Evolutionary conservation across 331 rosid species (phyloP).

Genomic region (Malus hybrid): DNA sequence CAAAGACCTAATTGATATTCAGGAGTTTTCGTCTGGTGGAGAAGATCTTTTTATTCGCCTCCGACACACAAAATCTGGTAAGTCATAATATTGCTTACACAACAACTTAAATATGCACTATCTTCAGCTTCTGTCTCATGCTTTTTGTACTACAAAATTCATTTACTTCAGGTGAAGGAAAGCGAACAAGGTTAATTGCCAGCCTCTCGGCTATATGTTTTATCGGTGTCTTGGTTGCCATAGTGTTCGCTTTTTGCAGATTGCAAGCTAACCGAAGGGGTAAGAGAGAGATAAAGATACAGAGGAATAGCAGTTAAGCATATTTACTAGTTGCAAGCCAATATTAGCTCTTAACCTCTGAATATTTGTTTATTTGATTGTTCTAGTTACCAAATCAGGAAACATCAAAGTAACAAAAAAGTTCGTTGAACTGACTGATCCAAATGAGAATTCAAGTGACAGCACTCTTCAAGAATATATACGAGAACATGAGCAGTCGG

Average conservation of each 20-base stretch:
- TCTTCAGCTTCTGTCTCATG: neutral
- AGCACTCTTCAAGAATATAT: neutral
- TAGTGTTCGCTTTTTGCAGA: neutral
- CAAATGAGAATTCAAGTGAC: neutral
- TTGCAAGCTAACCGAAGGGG: neutral
- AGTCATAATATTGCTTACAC: neutral
- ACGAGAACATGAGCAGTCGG: neutral
- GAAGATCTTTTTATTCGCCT: constrained; percentile 13
- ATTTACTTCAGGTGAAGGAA: neutral
- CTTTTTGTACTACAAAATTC: neutral
- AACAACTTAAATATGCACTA: neutral
- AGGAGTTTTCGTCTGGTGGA: neutral
- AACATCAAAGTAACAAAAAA: neutral
- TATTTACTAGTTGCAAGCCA: neutral
- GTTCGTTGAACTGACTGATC: neutral
- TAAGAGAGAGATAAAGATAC: neutral
- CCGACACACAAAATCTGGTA: constrained; percentile 4
- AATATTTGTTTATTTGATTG: neutral
- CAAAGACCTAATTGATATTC: neutral
- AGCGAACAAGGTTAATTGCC: neutral
- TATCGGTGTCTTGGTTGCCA: neutral
- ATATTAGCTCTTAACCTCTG: neutral
- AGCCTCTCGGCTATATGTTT: neutral
- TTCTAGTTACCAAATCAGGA: neutral
- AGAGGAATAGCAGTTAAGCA: neutral